Conservation (phyloP, 2,329 filamentous ascomycete species). For the Cryphonectria japonica region DNA sequence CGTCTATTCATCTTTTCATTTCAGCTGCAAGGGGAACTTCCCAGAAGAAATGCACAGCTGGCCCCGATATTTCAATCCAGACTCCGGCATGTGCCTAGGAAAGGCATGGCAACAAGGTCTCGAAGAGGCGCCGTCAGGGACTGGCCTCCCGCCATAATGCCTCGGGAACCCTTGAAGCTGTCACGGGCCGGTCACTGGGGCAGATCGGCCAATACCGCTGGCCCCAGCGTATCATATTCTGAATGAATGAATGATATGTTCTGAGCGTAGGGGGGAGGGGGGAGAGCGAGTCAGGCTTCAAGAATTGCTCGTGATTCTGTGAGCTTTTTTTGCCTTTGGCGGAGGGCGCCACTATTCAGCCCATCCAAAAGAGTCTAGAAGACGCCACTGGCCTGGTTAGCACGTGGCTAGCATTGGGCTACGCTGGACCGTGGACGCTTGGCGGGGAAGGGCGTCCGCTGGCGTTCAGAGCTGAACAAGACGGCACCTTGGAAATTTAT, state of each 20-base stretch:
- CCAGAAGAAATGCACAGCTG: background rate
- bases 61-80: background rate
- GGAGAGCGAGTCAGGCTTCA: background rate
- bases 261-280: background rate
- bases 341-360: background rate
- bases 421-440: background rate
- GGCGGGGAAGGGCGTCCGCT: background rate
- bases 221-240: background rate
- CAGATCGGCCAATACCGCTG: background rate
- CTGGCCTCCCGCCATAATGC: constrained; percentile 5
- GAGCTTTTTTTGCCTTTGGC: background rate
- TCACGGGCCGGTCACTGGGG: background rate
- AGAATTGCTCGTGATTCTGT: background rate
- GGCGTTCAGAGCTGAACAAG: constrained; percentile 4
- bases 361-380: constrained; percentile 4
- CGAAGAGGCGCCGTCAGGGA: background rate
- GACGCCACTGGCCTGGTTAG: constrained; percentile 6
- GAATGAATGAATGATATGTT: background rate
- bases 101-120: constrained; percentile 3
- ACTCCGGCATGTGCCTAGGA: background rate
- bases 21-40: constrained; percentile 3
- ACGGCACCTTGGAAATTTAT: background rate
- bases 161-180: background rate
- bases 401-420: background rate
- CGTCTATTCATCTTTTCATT: background rate